A percentile compares a stretch with the other conserved stretches of the same genome.
These are phyloP conservation scores for Blastobotrys indianensis DNA, from an alignment of 1,139 yeast species.

Conservation along the genomic window DNA sequence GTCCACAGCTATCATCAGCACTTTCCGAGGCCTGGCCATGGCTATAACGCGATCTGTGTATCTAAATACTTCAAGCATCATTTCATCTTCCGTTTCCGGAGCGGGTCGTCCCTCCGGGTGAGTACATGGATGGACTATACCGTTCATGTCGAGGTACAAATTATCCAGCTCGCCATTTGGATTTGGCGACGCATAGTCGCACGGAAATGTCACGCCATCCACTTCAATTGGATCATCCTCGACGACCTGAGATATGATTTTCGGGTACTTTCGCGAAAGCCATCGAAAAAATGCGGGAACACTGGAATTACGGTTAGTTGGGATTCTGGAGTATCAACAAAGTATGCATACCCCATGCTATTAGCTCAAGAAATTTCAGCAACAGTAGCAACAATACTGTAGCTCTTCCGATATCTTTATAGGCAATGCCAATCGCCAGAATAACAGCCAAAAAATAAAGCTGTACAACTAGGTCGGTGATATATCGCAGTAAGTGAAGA, in stretches of 20 bases:
- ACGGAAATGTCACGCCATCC: conserved; percentile 57
- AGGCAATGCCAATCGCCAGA: too few species aligned
- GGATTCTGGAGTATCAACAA: neutral
- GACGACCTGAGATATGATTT: conserved; percentile 82
- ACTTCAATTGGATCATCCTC: conserved; percentile 54
- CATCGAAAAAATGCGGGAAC: conserved; percentile 98
- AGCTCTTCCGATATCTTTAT: too few species aligned
- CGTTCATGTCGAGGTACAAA: conserved; percentile 90
- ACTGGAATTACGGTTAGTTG: conserved; percentile 33
- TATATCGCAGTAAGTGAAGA: too few species aligned
- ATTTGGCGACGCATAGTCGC: conserved; percentile 68
- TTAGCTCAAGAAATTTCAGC: too few species aligned
- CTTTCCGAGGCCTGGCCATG: conserved; percentile 93
- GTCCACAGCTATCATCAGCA: conserved; percentile 88
- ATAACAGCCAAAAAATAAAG: too few species aligned
- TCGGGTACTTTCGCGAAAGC: conserved; percentile 90
- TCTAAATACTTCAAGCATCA: conserved; percentile 84
- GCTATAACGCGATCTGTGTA: conserved; percentile 84
- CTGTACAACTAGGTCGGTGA: too few species aligned
- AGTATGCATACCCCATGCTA: neutral
- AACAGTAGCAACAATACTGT: too few species aligned
- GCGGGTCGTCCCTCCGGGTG: conserved; percentile 94
- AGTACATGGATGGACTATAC: conserved; percentile 95
- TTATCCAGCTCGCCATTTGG: conserved; percentile 96
- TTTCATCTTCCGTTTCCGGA: conserved; percentile 91